Evolutionary conservation across 179 eudicot genomes (phyloP), one percentile per base, ranked within the genome.

Genomic region (Gypsophila paniculata): DNA sequence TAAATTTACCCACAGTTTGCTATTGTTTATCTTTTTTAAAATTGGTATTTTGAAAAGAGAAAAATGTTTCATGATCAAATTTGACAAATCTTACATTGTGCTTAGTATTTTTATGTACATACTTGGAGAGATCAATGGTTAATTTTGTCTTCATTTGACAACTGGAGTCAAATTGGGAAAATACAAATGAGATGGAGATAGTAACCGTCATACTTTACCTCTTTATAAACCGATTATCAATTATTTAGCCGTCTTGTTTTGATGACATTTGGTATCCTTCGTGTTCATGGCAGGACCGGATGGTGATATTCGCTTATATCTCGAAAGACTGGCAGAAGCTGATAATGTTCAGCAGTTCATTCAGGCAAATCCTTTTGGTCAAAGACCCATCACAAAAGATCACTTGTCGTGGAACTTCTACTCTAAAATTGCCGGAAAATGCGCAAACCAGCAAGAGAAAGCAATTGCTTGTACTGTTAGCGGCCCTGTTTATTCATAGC

Each of bases 331-430:
- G 69, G 85, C 84, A 3, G 72, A 67, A 51, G 85, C 90, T 7
- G 85, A 87, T 26, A 61, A 89, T 63, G 89, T 89, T 70, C 96
- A 83, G 74, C 80, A 82, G 29, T 88, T 83, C 65, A 85, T 91
- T 18, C 75, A 85, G 80, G 83, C 80, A 76, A 89, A 86, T 76
- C 93, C 91, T n/a, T 89, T 85, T 78, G 97, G 97, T 68, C 96
- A 91, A 75, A 79, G 63, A 51, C 71, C 93, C 48, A 88, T 91
- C 79, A 84, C 91, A 2, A 61, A 76, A 21, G 68, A 63, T 48
- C 70, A 77, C 74, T 2, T 10, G 18, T 78, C 73, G 9, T 82
- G 87, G 85, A 4, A 39, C 29, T 85, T 61, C 69, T 87, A 87
- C 67, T 68, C 80, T 15, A 81, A 80, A 77, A 78, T 72, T 68